Base-by-base conservation (phyloP, 352 stramenopile species). In the Pythium monospermum region DNA sequence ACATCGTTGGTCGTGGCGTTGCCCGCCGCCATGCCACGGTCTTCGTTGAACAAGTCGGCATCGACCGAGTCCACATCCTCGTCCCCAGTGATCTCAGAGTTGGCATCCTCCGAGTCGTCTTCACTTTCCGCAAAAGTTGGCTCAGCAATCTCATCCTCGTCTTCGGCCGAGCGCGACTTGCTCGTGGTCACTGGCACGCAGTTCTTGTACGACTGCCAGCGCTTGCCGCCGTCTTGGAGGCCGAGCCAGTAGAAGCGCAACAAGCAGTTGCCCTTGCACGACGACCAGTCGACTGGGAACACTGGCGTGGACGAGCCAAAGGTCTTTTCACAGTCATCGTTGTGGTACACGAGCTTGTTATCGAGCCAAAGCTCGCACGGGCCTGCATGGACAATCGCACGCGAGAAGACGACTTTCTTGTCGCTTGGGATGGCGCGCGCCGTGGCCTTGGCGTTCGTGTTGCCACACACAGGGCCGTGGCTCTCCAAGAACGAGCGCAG, bases 241-340 rank as follows among this genome's bases (percentile, higher is more conserved):
- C 30, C 52, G 42, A 67, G 59, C 59, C 59, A 62, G 59, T 63
- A 59, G 49, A 58, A 63, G 30, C 44, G 52, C 10, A 62, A 40
- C 36, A 59, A 43, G 41, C 45, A 58, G 4, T 15, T 30, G 13
- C 44, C 44, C 26, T 21, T 39, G 53, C 57, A 66, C 12, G 21
- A 38, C 8, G 57, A 66, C 32, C 56, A 66, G 37, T 66, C 36
- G 19, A 66, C 42, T 16, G 25, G 25, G 35, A 66, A 43, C 4
- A n/a, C n/a, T n/a, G 25, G 32, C 16, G 32, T 31, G 2, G 56
- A 30, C 49, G 49, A 57, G 30, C 49, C 49, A 27, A 57, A 57
- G 21, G 40, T 36, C 31, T 53, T 56, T 13, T 54, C 52, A 38
- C 57, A 66, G 48, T 66, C 45, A 37, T 66, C 58, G 26, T 60